Base-by-base conservation (phyloP, 495 filamentous ascomycete genomes). In the Tetracladium marchalianum region DNA sequence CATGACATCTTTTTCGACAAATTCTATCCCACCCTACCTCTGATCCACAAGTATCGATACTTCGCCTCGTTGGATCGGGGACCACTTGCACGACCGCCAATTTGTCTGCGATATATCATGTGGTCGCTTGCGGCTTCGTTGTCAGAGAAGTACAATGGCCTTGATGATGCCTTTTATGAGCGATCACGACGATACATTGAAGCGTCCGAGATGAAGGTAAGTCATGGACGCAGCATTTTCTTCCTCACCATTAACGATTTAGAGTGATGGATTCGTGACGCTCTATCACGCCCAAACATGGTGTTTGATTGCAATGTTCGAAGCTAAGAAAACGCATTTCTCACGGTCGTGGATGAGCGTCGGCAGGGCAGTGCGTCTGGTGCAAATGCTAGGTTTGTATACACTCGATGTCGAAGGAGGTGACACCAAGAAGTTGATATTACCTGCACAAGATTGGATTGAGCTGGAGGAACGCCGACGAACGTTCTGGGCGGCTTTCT, bases 301-400 rank as follows among this genome's bases (percentile, higher is more conserved):
- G 77, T 65, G 80, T 5, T 66, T 98, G 4, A 77, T 93, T 43
- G 73, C 77, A 4, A 75, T 70, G 0, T 96, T 94, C 56, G 92
- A 98, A 62, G 96, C 95, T 58, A 90, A 86, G 62, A 82, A 84
- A 72, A 96, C 97, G 80, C 90, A 85, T 60, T 98, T 98, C 56
- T 92, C 92, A 3, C 72, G 93, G 31, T 88, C 93, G 6, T 98
- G 92, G 92, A 73, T 96, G 64, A 95, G 84, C 44, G 77, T 82
- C 4, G 93, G 90, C 10, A 73, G 84, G 43, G 81, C 80, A 5
- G 73, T 78, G 10, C 72, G 92, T 43, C 61, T 96, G 44, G 70
- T 73, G 27, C 77, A 93, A 50, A 97, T 97, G 92, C 84, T 96
- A 67, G 87, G 90, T 4, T 69, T 98, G 38, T 85, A 98, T 64